A percentile compares a stretch with the other conserved stretches of the same genome.
Evolutionary conservation across 805 yeast genomes (phyloP).

Genomic region (Diddensiella transvaalensis): DNA sequence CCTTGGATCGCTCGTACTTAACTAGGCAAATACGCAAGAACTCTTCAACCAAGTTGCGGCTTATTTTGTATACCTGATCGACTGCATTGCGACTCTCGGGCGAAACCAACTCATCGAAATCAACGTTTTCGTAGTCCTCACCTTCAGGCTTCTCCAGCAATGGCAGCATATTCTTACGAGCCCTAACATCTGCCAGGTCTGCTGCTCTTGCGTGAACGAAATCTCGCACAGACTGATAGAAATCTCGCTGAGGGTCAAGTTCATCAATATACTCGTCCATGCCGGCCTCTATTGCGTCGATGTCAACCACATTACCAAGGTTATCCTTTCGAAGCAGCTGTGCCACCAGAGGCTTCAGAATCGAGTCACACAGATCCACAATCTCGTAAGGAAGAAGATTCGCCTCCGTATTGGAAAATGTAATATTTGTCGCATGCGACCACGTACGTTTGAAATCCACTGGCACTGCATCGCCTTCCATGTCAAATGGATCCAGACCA

Average conservation of each 20-base stretch:
- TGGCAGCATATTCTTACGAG: conserved; percentile 47
- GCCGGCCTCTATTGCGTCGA: conserved; percentile 35
- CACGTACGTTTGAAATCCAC: conserved; percentile 92
- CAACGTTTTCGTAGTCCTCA: conserved; percentile 38
- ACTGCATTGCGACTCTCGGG: conserved; percentile 27
- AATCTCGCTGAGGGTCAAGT: conserved; percentile 80
- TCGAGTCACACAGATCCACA: conserved; percentile 47
- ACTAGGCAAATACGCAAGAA: conserved; percentile 73
- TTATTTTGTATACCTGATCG: conserved; percentile 49
- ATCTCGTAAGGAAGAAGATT: conserved; percentile 73
- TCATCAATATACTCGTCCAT: conserved; percentile 73
- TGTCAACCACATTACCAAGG: conserved; percentile 51
- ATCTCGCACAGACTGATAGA: conserved; percentile 69
- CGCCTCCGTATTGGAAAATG: conserved; percentile 48
- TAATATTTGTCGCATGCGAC: conserved; percentile 82
- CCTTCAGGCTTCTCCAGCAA: conserved; percentile 41
- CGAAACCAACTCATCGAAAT: conserved; percentile 29
- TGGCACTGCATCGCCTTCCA: conserved; percentile 98
- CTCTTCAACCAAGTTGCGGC: conserved; percentile 53
- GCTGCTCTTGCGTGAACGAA: conserved; percentile 58
- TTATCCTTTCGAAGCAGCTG: conserved; percentile 67
- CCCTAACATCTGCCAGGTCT: conserved; percentile 55
- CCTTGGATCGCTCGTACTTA: conserved; percentile 85
- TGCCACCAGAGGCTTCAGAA: conserved; percentile 59
- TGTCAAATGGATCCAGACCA: conserved; percentile 95